A percentile compares a stretch with the other conserved stretches of the same genome.
phyloP scores from a whole-genome alignment of 1,139 yeast species.

The Candida sanyaensis region DNA sequence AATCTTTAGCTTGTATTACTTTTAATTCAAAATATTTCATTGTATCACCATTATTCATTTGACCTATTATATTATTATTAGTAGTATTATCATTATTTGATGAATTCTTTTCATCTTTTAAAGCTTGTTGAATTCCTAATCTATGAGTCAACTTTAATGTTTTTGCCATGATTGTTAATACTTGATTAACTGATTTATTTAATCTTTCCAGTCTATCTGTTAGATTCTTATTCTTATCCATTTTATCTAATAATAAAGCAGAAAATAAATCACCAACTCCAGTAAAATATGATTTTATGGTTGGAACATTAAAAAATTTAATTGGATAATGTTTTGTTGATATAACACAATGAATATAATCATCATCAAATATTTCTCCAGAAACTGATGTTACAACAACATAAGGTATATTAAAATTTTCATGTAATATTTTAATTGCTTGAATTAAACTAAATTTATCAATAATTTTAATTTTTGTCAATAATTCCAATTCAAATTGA shows the following conservation, averaged over 20 bases:
- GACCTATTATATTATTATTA: slow-evolving; percentile 19
- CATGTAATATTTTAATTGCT: slow-evolving; percentile 54
- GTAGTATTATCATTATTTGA: slow-evolving; percentile 8
- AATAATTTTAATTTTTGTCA: slow-evolving; percentile 55
- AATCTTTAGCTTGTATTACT: slow-evolving; percentile 36
- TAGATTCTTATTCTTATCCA: slow-evolving; percentile 29
- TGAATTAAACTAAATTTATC: slow-evolving; percentile 38
- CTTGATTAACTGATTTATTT: slow-evolving; percentile 46
- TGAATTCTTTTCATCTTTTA: slow-evolving; percentile 10
- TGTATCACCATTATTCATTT: slow-evolving; percentile 36
- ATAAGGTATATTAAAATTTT: slow-evolving; percentile 52
- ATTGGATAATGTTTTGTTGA: slow-evolving; percentile 31
- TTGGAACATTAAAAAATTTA: slow-evolving; percentile 47
- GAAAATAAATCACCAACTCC: slow-evolving; percentile 95
- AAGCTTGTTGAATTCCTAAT: slow-evolving; percentile 19
- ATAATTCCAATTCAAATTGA: slow-evolving; percentile 82
- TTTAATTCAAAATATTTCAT: slow-evolving; percentile 46
- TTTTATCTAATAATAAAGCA: slow-evolving; percentile 69
- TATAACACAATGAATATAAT: slow-evolving; percentile 53
- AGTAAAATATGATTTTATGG: slow-evolving; percentile 73
- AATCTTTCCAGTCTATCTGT: slow-evolving; percentile 16
- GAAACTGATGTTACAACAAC: slow-evolving; percentile 59
- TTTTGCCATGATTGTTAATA: slow-evolving; percentile 48
- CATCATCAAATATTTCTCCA: slow-evolving; percentile 14
- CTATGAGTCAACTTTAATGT: slow-evolving; percentile 46